Evolutionary conservation across 495 filamentous ascomycete species (phyloP).

Genomic region (Hypoxylon perforatum): DNA sequence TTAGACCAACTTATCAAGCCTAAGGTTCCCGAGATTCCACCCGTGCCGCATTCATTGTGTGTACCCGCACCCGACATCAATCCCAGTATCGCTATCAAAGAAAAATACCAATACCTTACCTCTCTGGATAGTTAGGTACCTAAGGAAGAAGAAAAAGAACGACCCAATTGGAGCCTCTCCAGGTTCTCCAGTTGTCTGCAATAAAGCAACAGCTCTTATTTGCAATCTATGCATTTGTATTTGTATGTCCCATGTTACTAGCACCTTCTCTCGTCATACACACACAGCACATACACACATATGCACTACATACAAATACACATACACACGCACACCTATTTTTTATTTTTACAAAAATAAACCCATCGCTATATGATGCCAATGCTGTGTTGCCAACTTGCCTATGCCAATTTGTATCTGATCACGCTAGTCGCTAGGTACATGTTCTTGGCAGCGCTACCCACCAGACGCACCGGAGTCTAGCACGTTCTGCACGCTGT

Average conservation of each 20-base stretch:
- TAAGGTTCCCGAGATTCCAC: constrained; percentile 17
- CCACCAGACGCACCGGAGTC: constrained; percentile 41
- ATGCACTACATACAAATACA: no score
- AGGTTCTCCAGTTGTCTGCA: no score
- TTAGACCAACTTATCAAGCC: constrained; percentile 17
- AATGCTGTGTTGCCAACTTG: neutral
- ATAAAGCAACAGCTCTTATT: constrained; percentile 29
- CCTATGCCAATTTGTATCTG: neutral
- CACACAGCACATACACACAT: no score
- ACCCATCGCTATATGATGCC: neutral
- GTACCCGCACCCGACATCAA: constrained; percentile 5
- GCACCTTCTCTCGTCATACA: no score
- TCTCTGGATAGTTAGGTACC: no score
- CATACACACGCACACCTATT: neutral
- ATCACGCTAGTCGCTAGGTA: constrained; percentile 9
- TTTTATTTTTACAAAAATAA: neutral
- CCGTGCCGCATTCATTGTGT: constrained; percentile 39
- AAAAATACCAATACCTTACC: no score
- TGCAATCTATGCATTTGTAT: constrained; percentile 18
- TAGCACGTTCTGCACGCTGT: constrained; percentile 34
- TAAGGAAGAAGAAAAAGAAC: constrained; percentile 4
- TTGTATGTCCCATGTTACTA: constrained; percentile 4
- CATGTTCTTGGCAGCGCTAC: constrained; percentile 31
- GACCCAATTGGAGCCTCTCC: constrained; percentile 21
- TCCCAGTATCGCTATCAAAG: no score